phyloP scores from a whole-genome alignment of 1,284 basidiomycete species.

The Athelia psychrophila region DNA sequence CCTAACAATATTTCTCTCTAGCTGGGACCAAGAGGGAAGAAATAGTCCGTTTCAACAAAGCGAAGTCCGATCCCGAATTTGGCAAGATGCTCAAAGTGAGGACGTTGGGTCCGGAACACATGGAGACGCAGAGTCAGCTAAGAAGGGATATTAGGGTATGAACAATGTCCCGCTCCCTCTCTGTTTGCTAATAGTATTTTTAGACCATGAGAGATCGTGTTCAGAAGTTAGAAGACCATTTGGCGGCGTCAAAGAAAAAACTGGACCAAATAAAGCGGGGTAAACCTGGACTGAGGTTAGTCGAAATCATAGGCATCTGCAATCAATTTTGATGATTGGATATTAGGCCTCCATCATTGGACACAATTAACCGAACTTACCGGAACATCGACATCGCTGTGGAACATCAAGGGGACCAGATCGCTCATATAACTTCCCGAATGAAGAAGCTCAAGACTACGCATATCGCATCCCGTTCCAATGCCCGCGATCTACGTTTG shows the following conservation, averaged over 20 bases:
- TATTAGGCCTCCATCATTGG: constrained; percentile 73
- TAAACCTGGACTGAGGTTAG: constrained; percentile 60
- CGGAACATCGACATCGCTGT: constrained; percentile 78
- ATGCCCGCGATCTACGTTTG: constrained; percentile 39
- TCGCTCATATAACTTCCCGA: constrained; percentile 53
- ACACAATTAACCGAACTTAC: constrained; percentile 80
- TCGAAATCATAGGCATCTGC: constrained; percentile 5
- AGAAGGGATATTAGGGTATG: constrained; percentile 71
- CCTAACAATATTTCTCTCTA: constrained; percentile 23
- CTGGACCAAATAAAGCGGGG: constrained; percentile 63
- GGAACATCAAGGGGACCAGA: constrained; percentile 57
- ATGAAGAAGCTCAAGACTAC: constrained; percentile 47
- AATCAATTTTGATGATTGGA: constrained; percentile 1
- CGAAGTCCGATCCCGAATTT: constrained; percentile 75
- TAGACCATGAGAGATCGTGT: constrained; percentile 70
- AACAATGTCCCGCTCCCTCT: constrained; percentile 25
- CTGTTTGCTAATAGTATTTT: constrained; percentile 1
- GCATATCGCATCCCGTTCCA: constrained; percentile 12
- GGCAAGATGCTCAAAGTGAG: constrained; percentile 77
- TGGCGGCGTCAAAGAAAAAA: constrained; percentile 69
- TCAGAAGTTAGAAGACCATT: constrained; percentile 73
- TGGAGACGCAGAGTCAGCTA: constrained; percentile 78
- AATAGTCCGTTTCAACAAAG: constrained; percentile 70
- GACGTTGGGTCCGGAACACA: constrained; percentile 84
- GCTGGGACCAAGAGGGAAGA: constrained; percentile 75